Evolutionary conservation across 1,284 basidiomycete species (phyloP).

Genomic region (Taiwanofungus camphoratus): DNA sequence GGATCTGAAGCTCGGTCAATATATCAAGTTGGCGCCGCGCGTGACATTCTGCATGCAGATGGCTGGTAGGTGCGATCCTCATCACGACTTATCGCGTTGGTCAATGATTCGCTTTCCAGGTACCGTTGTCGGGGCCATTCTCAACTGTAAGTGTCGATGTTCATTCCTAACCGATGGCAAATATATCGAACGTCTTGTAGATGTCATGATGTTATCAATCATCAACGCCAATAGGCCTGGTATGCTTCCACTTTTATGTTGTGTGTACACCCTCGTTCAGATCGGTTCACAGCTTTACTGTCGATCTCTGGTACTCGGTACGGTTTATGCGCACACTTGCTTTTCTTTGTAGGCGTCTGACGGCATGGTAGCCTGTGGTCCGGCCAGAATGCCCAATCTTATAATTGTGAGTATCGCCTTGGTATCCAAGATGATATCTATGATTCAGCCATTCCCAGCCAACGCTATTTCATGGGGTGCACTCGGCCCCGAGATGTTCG

Average conservation of each 20-base stretch:
- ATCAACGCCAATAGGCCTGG: constrained; percentile 29
- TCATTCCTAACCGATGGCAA: background rate
- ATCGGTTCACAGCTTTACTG: constrained; percentile 16
- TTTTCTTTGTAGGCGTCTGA: background rate
- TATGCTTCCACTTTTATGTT: background rate
- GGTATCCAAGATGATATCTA: background rate
- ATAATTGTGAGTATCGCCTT: constrained; percentile 23
- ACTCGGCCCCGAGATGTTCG: constrained; percentile 46
- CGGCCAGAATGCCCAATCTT: constrained; percentile 46
- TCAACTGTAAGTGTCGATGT: constrained; percentile 1
- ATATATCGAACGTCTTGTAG: constrained; percentile 8
- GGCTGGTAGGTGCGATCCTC: background rate
- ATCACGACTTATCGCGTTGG: background rate
- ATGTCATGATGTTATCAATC: constrained; percentile 45
- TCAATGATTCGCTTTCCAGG: background rate
- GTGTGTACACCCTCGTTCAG: background rate
- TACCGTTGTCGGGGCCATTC: constrained; percentile 3
- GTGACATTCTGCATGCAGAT: constrained; percentile 56
- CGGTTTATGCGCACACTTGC: background rate
- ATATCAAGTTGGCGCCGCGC: constrained; percentile 61
- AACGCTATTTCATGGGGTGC: constrained; percentile 57
- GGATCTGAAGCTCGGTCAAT: constrained; percentile 42
- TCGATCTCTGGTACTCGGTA: constrained; percentile 25
- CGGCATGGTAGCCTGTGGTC: constrained; percentile 35
- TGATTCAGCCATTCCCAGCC: constrained; percentile 10